Base-by-base conservation (phyloP, 1,139 yeast species). In the Meyerozyma sp. region DNA sequence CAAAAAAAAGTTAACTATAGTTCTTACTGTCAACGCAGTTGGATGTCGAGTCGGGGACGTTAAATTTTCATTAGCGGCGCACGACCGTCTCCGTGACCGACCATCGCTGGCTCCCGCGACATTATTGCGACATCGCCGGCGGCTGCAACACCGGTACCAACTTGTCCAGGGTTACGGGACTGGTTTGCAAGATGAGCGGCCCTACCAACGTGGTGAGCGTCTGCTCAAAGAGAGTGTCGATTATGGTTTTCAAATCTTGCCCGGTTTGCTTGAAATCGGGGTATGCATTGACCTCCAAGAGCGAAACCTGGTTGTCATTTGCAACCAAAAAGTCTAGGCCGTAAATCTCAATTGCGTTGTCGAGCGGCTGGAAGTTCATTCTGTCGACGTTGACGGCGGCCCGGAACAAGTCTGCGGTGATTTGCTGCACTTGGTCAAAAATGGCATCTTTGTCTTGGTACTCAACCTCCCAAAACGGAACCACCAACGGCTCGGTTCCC, bases 251-350 rank as follows among this genome's bases (percentile, higher is more conserved):
- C 54, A 93, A 70, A 6, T 77, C 83, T 16, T 68, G 77, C 10
- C 98, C 98, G 0, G 98, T 93, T 63, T 93, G 98, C 58, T 90
- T 90, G 65, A 93, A 93, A 59, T 93, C 98, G 1, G 98, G 98
- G 59, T 85, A 93, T 8, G 98, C 84, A 58, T 93, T 93, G 40
- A 90, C 88, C 61, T 93, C 98, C 34, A 93, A 66, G 36, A 93
- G 62, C 40, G 71, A 71, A 3, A 86, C 93, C 8, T 69, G 58
- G 27, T 63, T 60, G 36, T 80, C 69, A 2, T 66, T 69, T 51
- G 81, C 82, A 8, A 93, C 86, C 47, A 93, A 63, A 62, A 88
- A 90, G 61, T 93, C 98, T 11, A 93, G 69, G 0, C 98, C 98
- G 59, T 77, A 93, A 9, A 89, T 73, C 60, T 93, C 98, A 58